Conservation (phyloP, 306 rosid genomes). For the Albizia julibrissin region DNA sequence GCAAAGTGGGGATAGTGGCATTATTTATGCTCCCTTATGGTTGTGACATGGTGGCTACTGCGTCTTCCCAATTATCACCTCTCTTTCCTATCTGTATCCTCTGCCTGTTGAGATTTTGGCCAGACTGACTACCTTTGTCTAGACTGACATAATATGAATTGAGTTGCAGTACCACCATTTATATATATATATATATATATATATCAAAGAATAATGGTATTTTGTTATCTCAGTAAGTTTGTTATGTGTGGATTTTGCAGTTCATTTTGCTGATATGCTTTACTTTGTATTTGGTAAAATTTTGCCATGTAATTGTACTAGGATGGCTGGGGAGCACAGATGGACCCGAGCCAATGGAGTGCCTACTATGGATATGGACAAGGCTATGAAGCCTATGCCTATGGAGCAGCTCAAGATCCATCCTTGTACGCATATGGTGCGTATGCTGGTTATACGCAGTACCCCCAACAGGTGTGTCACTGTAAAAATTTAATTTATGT, state of each 20-base stretch:
- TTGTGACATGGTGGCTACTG: neutral
- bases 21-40: neutral
- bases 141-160: neutral
- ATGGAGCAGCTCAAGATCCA: slow-evolving; percentile 77
- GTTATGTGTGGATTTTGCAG: slow-evolving; percentile 1
- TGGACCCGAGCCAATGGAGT: slow-evolving; percentile 77
- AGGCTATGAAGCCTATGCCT: slow-evolving; percentile 83
- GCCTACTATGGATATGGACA: slow-evolving; percentile 87
- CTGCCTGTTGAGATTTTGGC: neutral
- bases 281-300: slow-evolving; percentile 6
- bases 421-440: slow-evolving; percentile 75
- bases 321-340: slow-evolving; percentile 86
- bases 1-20: neutral
- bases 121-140: neutral
- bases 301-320: slow-evolving; percentile 32
- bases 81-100: neutral
- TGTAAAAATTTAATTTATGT: slow-evolving; percentile 8
- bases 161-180: neutral
- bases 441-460: slow-evolving; percentile 74
- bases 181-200: too few relatives aligned
- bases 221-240: slow-evolving; percentile 5
- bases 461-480: slow-evolving; percentile 75
- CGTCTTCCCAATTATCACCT: neutral
- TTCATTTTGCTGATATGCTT: neutral
- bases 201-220: neutral